Evolutionary conservation across 257 asterid genomes (phyloP).

Genomic region (Thymus mandschuricus): DNA sequence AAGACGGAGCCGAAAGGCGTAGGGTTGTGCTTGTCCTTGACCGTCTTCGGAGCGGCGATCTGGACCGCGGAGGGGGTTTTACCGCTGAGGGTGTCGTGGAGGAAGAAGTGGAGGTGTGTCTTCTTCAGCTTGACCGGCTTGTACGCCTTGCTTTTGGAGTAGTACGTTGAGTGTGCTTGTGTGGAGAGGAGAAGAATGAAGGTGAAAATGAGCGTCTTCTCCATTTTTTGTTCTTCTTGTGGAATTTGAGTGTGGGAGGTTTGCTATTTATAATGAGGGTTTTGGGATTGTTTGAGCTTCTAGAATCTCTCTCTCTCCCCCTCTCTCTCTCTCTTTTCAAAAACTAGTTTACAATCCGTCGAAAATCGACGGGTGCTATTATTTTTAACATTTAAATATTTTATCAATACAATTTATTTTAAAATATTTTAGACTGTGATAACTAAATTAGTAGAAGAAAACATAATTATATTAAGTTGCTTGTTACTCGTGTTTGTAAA

Average conservation of each 20-base stretch:
- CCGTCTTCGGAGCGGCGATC: constrained; percentile 35
- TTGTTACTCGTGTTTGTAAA: no score
- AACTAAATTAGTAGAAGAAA: no score
- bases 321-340: no score
- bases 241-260: background rate
- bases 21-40: background rate
- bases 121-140: constrained; percentile 27
- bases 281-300: background rate
- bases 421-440: no score
- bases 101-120: constrained; percentile 45
- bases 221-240: background rate
- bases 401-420: no score
- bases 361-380: no score
- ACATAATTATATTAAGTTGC: no score
- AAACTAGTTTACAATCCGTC: no score
- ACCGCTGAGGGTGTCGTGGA: constrained; percentile 52
- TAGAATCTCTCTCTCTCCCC: no score
- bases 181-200: background rate
- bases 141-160: constrained; percentile 32
- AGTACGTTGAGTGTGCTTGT: constrained; percentile 32
- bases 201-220: background rate
- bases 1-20: constrained; percentile 39
- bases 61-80: constrained; percentile 37
- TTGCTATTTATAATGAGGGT: background rate
- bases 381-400: no score